Base-by-base conservation (phyloP, 2,329 filamentous ascomycete genomes). In the Penicillium janthinellum region DNA sequence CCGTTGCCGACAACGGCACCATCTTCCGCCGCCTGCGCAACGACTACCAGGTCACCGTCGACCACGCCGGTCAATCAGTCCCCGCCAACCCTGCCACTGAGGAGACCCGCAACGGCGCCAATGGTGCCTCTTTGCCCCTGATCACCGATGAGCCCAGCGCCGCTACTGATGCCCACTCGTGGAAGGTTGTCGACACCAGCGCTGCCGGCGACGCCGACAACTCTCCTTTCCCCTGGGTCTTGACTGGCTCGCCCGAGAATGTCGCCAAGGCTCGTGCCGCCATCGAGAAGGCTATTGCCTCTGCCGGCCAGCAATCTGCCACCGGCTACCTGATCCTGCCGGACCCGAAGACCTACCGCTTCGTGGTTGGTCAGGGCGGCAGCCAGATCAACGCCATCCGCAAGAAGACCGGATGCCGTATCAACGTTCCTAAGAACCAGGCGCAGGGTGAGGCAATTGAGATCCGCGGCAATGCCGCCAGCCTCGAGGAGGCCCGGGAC, bases 321-420 rank as follows among this genome's bases (percentile, higher is more conserved):
- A 92, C 88, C 0, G 95, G 95, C 5, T 97, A 96, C 76, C 85
- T 99, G 38, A 88, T 95, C 65, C 84, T 99, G 41, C 90, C 94
- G 0, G 94, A 99, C 73, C 91, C 95, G 11, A 87, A 86, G 68
- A 92, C 91, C 49, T 96, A 97, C 82, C 87, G 94, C 63, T 90
- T 90, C 65, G 91, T 99, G 51, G 92, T 99, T 67, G 95, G 95
- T 4, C 88, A 89, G 65, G 90, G 90, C 60, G 95, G 95, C 60
- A 90, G 87, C 76, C 94, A 94, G 77, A 96, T 99, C 75, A 97
- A 97, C 78, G 82, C 87, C 44, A 97, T 99, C 74, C 88, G 95
- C 68, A 92, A 91, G 80, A 88, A 95, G 81, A 97, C 92, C 54
- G 91, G 90, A 57, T 97, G 93, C 78, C 92, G 90, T 79, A 96